Percentiles rank a stretch among this genome's conserved stretches.
These are phyloP conservation scores for Flaveria bidentis DNA, from an alignment of 129 eudicot genomes.

Conservation along the genomic window DNA sequence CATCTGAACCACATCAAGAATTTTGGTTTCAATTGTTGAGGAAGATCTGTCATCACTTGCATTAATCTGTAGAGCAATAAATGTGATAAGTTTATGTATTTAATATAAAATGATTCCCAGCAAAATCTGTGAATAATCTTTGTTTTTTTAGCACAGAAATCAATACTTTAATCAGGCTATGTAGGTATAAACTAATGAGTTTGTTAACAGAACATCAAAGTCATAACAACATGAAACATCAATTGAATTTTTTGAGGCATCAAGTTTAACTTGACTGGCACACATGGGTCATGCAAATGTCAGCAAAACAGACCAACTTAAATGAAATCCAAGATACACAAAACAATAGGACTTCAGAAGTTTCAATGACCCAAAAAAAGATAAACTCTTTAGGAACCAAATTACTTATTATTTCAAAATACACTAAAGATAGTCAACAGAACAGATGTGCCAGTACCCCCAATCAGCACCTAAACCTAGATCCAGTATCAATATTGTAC, in stretches of 20 bases:
- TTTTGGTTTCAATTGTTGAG: slow-evolving; percentile 74
- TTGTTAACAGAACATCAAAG: not conserved
- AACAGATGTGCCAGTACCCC: not conserved
- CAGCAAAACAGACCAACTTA: not conserved
- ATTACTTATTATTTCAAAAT: not conserved
- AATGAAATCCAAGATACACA: slow-evolving; percentile 8
- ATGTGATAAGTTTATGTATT: not conserved
- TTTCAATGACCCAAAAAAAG: not conserved
- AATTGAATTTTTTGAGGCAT: not conserved
- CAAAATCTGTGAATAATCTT: not conserved
- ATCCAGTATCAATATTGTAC: slow-evolving; percentile 6
- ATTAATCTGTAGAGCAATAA: slow-evolving; percentile 60
- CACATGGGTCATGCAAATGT: not conserved
- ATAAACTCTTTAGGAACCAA: not conserved
- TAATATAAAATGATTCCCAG: not conserved
- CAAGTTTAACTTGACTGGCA: slow-evolving; percentile 10
- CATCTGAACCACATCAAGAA: slow-evolving; percentile 95
- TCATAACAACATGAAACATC: not conserved
- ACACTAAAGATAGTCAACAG: not conserved
- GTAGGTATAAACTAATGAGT: not conserved
- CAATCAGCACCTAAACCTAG: slow-evolving; percentile 11
- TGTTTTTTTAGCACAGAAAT: not conserved
- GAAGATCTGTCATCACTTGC: slow-evolving; percentile 97
- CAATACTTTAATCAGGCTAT: not conserved
- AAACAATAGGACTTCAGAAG: not conserved